Base-by-base conservation (phyloP, 331 rosid genomes). In the Stylosanthes scabra region DNA sequence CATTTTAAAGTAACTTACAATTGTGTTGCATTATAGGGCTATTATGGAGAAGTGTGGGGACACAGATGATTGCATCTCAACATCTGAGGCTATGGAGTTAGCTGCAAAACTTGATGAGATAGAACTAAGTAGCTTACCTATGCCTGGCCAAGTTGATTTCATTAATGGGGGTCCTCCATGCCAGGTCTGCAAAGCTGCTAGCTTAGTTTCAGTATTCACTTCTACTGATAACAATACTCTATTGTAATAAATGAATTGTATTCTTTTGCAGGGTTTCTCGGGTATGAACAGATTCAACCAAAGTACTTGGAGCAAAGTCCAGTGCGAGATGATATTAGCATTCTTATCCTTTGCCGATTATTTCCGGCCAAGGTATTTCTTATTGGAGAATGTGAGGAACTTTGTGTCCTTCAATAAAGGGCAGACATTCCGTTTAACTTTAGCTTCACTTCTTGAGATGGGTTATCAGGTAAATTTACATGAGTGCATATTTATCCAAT, bases 131-230 rank as follows among this genome's bases (percentile, higher is more conserved):
- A 81, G 81, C 78, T 79, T 95, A 72, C 97, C 97, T 0, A 49
- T 93, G 81, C 99, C 97, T 12, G 96, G 99, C 15, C 89, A 90
- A 87, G 99, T 95, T 46, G 99, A 95, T 78, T 95, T 95, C 80
- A 95, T 95, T 50, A 95, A 95, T 72, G 99, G 99, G 62, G 99
- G 99, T 5, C 97, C 99, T 78, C 97, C 99, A 69, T 95, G 97
- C 81, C 99, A 92, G 88, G 97, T 89, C n/a, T 80, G 82, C 51
- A n/a, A 25, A 25, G 56, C 57, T 74, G 51, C 63, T 66, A 16
- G 29, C 39, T 42, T 66, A 59, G 59, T 74, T 44, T 47, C 44
- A 10, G 37, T 51, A 56, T 56, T 47, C 44, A 10, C 28, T 51
- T 56, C 1, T 56, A n/a, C 67, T 29, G 52, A 34, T 11, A 11